Conservation (phyloP, 192 early-diverging fungal genomes). For the Coemansia sp. region DNA sequence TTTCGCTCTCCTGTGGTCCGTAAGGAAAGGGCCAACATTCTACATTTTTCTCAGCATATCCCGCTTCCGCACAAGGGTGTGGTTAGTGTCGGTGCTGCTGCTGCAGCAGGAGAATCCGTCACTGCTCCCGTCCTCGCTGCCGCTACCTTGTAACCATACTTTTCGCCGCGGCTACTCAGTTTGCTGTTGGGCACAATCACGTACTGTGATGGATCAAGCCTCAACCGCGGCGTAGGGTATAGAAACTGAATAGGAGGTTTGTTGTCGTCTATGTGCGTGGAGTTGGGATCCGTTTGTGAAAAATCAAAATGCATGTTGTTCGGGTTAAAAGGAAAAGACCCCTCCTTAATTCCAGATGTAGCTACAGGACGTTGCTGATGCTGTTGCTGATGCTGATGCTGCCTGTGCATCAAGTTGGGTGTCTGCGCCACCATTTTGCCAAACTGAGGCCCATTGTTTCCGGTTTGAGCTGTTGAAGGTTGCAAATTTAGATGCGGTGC, state of each 20-base stretch:
- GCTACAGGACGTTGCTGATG: not conserved
- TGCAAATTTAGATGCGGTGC: not conserved
- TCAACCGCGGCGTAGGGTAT: not conserved
- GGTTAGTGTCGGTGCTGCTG: not conserved
- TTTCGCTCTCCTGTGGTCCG: not conserved
- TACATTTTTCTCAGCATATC: not conserved
- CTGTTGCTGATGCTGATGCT: not conserved
- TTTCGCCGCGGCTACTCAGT: not conserved
- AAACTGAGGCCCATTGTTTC: not conserved
- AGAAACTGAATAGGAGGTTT: not conserved
- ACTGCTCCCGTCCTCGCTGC: not conserved
- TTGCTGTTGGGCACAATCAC: not conserved
- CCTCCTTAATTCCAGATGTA: not conserved
- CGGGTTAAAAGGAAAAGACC: not conserved
- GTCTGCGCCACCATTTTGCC: constrained; percentile 10
- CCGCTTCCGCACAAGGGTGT: not conserved
- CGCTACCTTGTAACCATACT: not conserved
- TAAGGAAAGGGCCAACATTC: not conserved
- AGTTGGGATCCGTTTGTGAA: not conserved
- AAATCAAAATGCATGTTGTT: not conserved
- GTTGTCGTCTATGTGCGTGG: not conserved
- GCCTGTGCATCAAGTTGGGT: not conserved
- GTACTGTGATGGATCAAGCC: not conserved
- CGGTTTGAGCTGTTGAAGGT: not conserved
- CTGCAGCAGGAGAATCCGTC: not conserved